Evolutionary conservation across 306 rosid genomes (phyloP).

Genomic region (Cucumis melo): DNA sequence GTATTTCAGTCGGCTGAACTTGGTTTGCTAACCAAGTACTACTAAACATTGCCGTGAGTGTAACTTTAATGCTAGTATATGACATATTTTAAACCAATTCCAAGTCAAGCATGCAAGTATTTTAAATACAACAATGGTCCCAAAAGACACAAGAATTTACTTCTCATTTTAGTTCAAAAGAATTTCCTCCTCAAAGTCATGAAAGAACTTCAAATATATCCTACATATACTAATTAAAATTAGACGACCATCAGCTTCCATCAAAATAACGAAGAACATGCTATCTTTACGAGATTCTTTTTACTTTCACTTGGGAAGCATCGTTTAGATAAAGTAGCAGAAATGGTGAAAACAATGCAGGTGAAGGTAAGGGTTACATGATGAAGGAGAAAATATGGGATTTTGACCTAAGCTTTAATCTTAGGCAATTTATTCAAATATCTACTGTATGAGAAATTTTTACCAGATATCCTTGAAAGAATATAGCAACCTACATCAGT

Average conservation of each 20-base stretch:
- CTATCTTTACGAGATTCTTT: neutral
- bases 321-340: neutral
- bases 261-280: neutral
- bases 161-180: neutral
- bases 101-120: too few relatives aligned
- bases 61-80: too few relatives aligned
- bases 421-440: neutral
- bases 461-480: neutral
- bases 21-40: too few relatives aligned
- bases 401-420: neutral
- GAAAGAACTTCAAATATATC: neutral
- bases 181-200: neutral
- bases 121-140: neutral
- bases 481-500: neutral
- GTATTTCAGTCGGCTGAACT: too few relatives aligned
- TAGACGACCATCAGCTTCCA: neutral
- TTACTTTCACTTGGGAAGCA: neutral
- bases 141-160: neutral
- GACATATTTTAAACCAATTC: too few relatives aligned
- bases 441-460: neutral
- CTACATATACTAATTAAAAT: neutral
- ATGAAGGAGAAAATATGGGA: neutral
- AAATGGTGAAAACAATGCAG: neutral
- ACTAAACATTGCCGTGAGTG: too few relatives aligned
- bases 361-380: neutral